Evolutionary conservation across 73 alveolate species (phyloP).

Genomic region (Paramecium tetraurelia): DNA sequence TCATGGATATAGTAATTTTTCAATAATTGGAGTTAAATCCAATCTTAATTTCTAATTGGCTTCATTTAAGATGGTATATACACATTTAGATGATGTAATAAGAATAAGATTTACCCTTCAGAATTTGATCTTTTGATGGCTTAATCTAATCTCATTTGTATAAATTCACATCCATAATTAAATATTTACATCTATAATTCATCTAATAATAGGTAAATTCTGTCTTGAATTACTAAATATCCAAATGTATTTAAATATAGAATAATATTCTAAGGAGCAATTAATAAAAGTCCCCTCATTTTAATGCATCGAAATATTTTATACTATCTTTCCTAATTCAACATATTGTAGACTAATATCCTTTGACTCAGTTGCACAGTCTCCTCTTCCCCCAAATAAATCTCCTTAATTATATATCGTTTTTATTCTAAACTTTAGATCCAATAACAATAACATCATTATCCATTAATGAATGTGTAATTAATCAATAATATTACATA

Average conservation of each 20-base stretch:
- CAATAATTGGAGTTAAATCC: not conserved
- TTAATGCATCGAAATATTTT: conserved; percentile 58
- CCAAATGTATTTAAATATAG: conserved; percentile 64
- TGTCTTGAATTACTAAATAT: conserved; percentile 42
- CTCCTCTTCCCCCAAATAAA: conserved; percentile 67
- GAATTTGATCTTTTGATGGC: conserved; percentile 68
- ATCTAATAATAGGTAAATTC: not conserved
- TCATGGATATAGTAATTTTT: not conserved
- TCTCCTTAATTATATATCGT: conserved; percentile 38
- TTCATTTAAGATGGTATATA: conserved; percentile 45
- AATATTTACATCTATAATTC: conserved; percentile 65
- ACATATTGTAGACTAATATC: conserved; percentile 39
- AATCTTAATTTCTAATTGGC: conserved; percentile 13
- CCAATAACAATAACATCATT: conserved; percentile 37
- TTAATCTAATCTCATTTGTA: conserved; percentile 41
- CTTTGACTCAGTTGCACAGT: conserved; percentile 54
- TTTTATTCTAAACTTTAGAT: not conserved
- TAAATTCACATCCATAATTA: conserved; percentile 67
- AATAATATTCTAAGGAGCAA: conserved; percentile 48
- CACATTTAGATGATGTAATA: not conserved
- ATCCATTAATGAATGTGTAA: not conserved
- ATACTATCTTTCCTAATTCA: not conserved
- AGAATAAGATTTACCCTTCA: conserved; percentile 23
- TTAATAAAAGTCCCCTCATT: conserved; percentile 67
- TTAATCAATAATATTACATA: not conserved